Base-by-base conservation (phyloP, 352 stramenopile genomes). In the Globisporangium orthogonon region DNA sequence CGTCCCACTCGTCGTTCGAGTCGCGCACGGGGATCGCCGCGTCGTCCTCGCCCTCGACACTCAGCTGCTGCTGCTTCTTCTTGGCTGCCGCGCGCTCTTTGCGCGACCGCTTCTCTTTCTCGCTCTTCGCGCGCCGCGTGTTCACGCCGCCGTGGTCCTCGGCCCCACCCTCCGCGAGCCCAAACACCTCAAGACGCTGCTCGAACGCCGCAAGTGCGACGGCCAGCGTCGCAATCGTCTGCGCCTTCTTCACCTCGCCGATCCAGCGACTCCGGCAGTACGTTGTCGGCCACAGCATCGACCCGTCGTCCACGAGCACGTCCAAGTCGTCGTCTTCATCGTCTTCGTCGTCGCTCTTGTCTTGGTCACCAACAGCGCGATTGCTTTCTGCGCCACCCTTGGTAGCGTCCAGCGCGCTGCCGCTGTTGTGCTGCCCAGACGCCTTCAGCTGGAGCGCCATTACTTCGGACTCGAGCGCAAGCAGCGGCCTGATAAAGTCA, bases 1-100 rank as follows among this genome's bases (percentile, higher is more conserved):
- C 81, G 64, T 95, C 83, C 87, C 87, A 96, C 49, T 91, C 85
- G 52, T 91, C 83, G 35, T 78, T 78, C 11, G 76, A 86, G 39
- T 87, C 75, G 30, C 70, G 69, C 13, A 60, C 61, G 3, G 60
- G 59, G 10, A 62, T 48, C 17, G 44, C 3, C 17, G 60, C 58
- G 0, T 65, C 61, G 0, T 62, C 59, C 33, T 87, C 76, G 7
- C 74, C 76, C 29, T 90, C 71, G 14, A 76, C 70, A 4, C 37
- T 66, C 43, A 83, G 70, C 45, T 91, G 73, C 7, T 71, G 62
- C 45, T 81, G 74, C 47, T 89, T 76, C 60, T 88, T 83, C 61
- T 81, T 87, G 54, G 89, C 86, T 7, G 67, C 75, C 1, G 70
- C 81, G 7, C 82, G 76, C 53, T 90, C 76, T 50, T 91, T 90